Evolutionary conservation across 2,329 filamentous ascomycete species (phyloP).

Genomic region (Rutstroemia sp.): DNA sequence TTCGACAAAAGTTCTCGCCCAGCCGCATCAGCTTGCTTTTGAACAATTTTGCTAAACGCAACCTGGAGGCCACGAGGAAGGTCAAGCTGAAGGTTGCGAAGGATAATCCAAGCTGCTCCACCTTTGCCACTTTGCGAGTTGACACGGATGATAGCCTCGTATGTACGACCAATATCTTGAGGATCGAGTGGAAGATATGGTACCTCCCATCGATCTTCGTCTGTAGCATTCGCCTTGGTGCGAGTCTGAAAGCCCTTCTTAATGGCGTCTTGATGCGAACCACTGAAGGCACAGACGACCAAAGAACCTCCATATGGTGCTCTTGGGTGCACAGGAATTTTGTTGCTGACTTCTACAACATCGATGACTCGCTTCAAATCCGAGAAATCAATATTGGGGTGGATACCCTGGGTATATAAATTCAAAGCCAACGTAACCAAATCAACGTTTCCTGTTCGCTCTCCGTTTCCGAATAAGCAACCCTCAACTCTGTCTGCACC

Average conservation of each 20-base stretch:
- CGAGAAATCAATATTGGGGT: constrained; percentile 83
- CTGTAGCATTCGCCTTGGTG: constrained; percentile 42
- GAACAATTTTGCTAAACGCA: constrained; percentile 75
- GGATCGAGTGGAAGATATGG: constrained; percentile 93
- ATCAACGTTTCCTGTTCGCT: constrained; percentile 93
- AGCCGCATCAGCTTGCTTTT: constrained; percentile 69
- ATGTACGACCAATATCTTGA: constrained; percentile 88
- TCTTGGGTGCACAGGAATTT: constrained; percentile 85
- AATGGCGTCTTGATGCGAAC: constrained; percentile 92
- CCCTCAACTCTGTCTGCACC: constrained; percentile 92
- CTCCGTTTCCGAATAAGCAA: constrained; percentile 89
- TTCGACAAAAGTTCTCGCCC: constrained; percentile 76
- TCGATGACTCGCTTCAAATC: constrained; percentile 81
- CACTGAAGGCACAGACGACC: constrained; percentile 87
- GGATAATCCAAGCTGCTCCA: constrained; percentile 89
- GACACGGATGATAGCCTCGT: constrained; percentile 95
- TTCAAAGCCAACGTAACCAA: constrained; percentile 88
- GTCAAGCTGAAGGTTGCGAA: constrained; percentile 81
- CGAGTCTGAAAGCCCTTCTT: constrained; percentile 81
- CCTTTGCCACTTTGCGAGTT: constrained; percentile 96
- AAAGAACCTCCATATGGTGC: constrained; percentile 87
- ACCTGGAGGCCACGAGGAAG: constrained; percentile 88
- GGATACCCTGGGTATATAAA: constrained; percentile 87
- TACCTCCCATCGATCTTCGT: constrained; percentile 59
- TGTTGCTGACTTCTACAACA: constrained; percentile 85